Percentiles rank a stretch among this genome's conserved stretches.
Conservation (phyloP, 768 basidiomycete species). For the Rhodosporidiobolus sp. region DNA sequence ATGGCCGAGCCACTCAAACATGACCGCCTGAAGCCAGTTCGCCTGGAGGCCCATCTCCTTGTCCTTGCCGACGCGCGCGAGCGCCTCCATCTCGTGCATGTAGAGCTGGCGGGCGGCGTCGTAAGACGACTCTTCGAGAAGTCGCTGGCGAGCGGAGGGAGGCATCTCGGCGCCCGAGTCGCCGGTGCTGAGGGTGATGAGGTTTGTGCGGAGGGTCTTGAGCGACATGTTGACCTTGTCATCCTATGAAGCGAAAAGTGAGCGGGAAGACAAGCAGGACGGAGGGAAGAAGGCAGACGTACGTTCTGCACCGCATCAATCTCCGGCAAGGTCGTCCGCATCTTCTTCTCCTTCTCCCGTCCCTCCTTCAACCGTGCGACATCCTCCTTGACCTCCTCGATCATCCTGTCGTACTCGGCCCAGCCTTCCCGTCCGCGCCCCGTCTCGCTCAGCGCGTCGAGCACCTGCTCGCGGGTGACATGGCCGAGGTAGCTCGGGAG, state of each 20-base stretch:
- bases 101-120: slow-evolving; percentile 73
- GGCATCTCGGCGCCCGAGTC: slow-evolving; percentile 63
- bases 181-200: slow-evolving; percentile 63
- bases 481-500: slow-evolving; percentile 35
- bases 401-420: slow-evolving; percentile 12
- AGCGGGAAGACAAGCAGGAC: too few species aligned
- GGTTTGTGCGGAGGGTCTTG: slow-evolving; percentile 68
- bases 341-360: slow-evolving; percentile 13
- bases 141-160: slow-evolving; percentile 67
- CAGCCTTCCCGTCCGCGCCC: slow-evolving; percentile 7
- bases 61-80: slow-evolving; percentile 57
- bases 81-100: slow-evolving; percentile 60
- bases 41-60: slow-evolving; percentile 48
- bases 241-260: slow-evolving; percentile 1
- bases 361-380: slow-evolving; percentile 21
- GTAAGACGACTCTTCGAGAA: slow-evolving; percentile 80
- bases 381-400: slow-evolving; percentile 12
- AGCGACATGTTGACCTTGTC: slow-evolving; percentile 46
- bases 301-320: slow-evolving; percentile 27
- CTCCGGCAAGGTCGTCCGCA: slow-evolving; percentile 21
- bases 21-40: slow-evolving; percentile 64
- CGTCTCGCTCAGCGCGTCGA: slow-evolving; percentile 35
- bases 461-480: slow-evolving; percentile 35
- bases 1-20: slow-evolving; percentile 79
- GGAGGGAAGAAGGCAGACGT: background rate